These are phyloP conservation scores for Dictyostelium capitatum DNA, from an alignment of 78 protist genomes.

Conservation along the genomic window DNA sequence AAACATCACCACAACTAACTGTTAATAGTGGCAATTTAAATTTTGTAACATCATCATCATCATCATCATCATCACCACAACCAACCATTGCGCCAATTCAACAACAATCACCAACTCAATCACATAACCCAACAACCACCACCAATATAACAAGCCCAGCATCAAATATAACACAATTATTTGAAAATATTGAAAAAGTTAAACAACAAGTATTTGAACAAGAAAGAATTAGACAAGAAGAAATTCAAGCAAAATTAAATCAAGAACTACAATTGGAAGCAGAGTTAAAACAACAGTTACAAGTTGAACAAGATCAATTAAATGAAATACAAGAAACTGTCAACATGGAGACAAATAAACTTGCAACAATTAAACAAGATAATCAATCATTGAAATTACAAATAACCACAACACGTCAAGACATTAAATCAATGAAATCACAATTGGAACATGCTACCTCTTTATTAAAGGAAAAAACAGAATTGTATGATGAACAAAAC, in stretches of 20 bases:
- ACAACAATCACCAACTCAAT: background rate
- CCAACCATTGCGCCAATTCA: background rate
- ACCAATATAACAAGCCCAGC: background rate
- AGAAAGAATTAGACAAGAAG: conserved; percentile 36
- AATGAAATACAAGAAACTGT: background rate
- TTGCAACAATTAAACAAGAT: background rate
- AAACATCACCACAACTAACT: conserved; percentile 23
- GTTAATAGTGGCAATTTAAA: background rate
- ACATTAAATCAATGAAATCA: conserved; percentile 36
- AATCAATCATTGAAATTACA: conserved; percentile 28
- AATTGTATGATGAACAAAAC: conserved; percentile 48
- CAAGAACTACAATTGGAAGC: conserved; percentile 7
- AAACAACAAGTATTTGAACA: conserved; percentile 33
- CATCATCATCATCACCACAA: conserved; percentile 13
- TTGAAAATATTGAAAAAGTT: conserved; percentile 22
- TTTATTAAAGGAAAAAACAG: conserved; percentile 21
- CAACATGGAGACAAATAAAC: background rate
- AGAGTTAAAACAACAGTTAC: conserved; percentile 16
- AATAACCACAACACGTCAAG: conserved; percentile 14
- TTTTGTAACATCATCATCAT: background rate
- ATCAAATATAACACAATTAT: background rate
- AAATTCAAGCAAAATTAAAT: background rate
- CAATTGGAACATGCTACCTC: conserved; percentile 50
- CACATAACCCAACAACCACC: background rate
- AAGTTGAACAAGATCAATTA: conserved; percentile 8